Conservation (phyloP, 306 rosid species). For the Dryas drummondii region DNA sequence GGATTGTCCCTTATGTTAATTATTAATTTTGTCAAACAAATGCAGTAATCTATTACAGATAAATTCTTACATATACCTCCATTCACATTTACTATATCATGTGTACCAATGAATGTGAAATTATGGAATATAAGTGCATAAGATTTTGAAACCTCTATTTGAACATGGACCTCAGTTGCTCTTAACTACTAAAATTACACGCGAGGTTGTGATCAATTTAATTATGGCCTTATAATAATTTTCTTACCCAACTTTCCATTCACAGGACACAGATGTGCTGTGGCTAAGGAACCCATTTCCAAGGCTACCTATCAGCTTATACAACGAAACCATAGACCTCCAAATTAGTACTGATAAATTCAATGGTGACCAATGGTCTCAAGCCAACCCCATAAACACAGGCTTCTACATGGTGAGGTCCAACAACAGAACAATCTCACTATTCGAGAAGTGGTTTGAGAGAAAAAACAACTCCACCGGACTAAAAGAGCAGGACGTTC, state of each 20-base stretch:
- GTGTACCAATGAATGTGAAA: too few species aligned
- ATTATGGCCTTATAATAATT: not conserved
- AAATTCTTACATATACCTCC: too few species aligned
- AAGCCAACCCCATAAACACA: constrained; percentile 35
- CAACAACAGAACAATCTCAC: constrained; percentile 34
- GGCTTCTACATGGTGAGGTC: constrained; percentile 39
- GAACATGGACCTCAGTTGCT: too few species aligned
- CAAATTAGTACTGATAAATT: constrained; percentile 33
- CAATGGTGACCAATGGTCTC: constrained; percentile 28
- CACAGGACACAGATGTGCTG: constrained; percentile 38
- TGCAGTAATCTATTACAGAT: too few species aligned
- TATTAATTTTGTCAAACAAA: too few species aligned
- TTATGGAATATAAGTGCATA: too few species aligned
- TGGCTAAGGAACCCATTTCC: constrained; percentile 42
- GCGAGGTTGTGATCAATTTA: too few species aligned
- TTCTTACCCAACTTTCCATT: not conserved
- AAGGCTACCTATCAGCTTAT: constrained; percentile 16
- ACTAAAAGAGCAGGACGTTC: constrained; percentile 32
- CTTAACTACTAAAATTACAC: too few species aligned
- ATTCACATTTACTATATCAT: too few species aligned
- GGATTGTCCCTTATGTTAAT: too few species aligned
- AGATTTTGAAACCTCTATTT: too few species aligned
- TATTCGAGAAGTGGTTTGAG: constrained; percentile 30
- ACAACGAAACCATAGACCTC: constrained; percentile 25
- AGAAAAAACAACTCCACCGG: constrained; percentile 14